Evolutionary conservation across 192 early-diverging fungal genomes (phyloP), one percentile per base, ranked within the genome.

Genomic region (Backusella liffmaniae): DNA sequence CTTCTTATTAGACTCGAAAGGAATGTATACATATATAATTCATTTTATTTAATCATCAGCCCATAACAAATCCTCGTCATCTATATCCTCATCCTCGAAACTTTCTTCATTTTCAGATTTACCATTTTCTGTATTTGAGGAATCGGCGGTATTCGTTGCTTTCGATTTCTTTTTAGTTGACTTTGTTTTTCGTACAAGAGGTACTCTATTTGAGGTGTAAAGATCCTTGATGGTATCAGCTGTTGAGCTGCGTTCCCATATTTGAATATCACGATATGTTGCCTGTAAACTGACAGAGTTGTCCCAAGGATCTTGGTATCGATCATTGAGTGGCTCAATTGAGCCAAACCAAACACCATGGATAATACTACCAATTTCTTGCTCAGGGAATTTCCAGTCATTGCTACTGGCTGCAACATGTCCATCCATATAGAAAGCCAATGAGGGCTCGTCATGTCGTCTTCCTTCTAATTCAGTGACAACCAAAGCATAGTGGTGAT

Each of bases 291-390:
- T 70, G 42, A 59, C 35, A 29, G 62, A 41, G 18, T 67, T 77
- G 9, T 83, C 79, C 82, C 82, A 83, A 30, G 68, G 23, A 35
- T 77, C 79, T 65, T 80, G 79, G 41, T 80, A 80, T 13, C 78
- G 70, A 41, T 15, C 59, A 62, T 67, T 65, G 49, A 77, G 76
- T 34, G 82, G 79, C 49, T 80, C 82, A 18, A 76, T 36, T 3
- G 75, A 73, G 0, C 82, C 82, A 34, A 83, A 67, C 82, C 82
- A 83, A 1, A 83, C 8, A 15, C 82, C 79, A 1, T 70, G 73
- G 15, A 83, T 34, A 3, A 65, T 26, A 30, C 44, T 26, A 12
- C 70, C 72, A n/a, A 70, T 76, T 37, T 74, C 67, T 29, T 18
- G 35, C 6, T 66, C 34, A 1, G 79, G 78, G 10, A 66, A 51